These are phyloP conservation scores for Botrytis hyacinthi DNA, from an alignment of 2,329 filamentous ascomycete genomes.

Conservation along the genomic window DNA sequence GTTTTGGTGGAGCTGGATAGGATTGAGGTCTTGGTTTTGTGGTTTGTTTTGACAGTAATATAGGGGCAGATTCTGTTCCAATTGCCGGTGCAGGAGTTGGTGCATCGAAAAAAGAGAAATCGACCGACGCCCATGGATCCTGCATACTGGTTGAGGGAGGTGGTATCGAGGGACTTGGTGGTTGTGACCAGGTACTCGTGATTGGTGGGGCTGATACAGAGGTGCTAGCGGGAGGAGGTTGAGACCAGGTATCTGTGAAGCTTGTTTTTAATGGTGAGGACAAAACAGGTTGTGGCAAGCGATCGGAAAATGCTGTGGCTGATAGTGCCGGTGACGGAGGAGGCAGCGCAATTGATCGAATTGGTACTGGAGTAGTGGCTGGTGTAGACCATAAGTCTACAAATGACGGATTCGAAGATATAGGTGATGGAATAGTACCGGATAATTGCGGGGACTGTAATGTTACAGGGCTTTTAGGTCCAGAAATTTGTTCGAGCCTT, in stretches of 20 bases:
- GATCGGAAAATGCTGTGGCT: neutral
- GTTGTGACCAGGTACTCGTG: neutral
- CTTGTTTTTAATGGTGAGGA: neutral
- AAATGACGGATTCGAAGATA: neutral
- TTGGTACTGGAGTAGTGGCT: neutral
- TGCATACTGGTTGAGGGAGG: conserved; percentile 12
- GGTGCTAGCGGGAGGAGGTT: neutral
- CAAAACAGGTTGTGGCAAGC: neutral
- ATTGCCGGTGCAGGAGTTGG: neutral
- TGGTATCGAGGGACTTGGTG: neutral
- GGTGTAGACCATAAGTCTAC: neutral
- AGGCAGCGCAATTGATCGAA: neutral
- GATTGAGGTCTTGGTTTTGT: conserved; percentile 13
- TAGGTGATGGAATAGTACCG: neutral
- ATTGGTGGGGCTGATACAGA: neutral
- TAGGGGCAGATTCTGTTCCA: neutral
- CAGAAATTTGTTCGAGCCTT: neutral
- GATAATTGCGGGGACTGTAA: neutral
- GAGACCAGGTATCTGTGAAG: conserved; percentile 9
- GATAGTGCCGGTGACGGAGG: neutral
- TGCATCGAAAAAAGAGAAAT: conserved; percentile 41
- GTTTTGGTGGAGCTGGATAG: conserved; percentile 13
- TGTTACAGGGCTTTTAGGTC: neutral
- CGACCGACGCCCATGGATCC: conserved; percentile 40
- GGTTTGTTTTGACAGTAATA: neutral